phyloP scores from a whole-genome alignment of 192 early-diverging fungal species.

The Mortierella hygrophila region DNA sequence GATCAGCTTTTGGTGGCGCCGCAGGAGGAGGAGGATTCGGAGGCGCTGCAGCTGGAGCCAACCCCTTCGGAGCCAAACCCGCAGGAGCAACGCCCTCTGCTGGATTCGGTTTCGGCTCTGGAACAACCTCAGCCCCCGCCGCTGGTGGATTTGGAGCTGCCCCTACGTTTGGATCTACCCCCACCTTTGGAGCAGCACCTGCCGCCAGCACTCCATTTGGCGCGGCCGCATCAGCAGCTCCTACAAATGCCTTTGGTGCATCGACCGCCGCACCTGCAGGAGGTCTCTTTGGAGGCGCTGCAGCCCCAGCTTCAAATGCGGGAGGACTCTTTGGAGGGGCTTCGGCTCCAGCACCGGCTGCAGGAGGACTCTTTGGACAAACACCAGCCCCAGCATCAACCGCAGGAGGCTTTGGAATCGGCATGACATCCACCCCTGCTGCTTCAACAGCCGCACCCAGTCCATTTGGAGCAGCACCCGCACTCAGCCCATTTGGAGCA shows the following conservation, averaged over 20 bases:
- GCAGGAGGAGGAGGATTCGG: conserved; percentile 34
- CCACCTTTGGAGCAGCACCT: conserved; percentile 18
- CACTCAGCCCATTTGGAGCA: background rate
- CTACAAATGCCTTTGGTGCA: conserved; percentile 11
- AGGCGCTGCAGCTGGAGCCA: conserved; percentile 25
- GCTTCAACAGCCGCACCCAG: background rate
- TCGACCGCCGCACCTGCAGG: background rate
- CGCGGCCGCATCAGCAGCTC: background rate
- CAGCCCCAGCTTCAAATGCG: background rate
- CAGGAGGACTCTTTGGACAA: conserved; percentile 13
- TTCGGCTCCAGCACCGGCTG: background rate
- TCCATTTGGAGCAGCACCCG: conserved; percentile 11
- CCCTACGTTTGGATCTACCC: conserved; percentile 8
- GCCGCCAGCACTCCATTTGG: conserved; percentile 13
- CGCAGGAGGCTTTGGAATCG: background rate
- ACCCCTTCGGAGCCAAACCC: conserved; percentile 26
- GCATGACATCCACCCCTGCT: background rate
- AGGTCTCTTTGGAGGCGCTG: background rate
- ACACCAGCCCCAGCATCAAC: conserved; percentile 9
- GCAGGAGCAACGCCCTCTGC: conserved; percentile 15
- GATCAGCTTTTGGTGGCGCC: background rate
- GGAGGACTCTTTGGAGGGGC: conserved; percentile 2
- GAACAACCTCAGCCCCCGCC: background rate
- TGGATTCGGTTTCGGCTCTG: conserved; percentile 29
- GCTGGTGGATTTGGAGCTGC: conserved; percentile 10